Percentiles rank a stretch among this genome's conserved stretches.
These are phyloP conservation scores for Carex scoparia DNA, from an alignment of 176 grass and related monocot species.

Conservation along the genomic window DNA sequence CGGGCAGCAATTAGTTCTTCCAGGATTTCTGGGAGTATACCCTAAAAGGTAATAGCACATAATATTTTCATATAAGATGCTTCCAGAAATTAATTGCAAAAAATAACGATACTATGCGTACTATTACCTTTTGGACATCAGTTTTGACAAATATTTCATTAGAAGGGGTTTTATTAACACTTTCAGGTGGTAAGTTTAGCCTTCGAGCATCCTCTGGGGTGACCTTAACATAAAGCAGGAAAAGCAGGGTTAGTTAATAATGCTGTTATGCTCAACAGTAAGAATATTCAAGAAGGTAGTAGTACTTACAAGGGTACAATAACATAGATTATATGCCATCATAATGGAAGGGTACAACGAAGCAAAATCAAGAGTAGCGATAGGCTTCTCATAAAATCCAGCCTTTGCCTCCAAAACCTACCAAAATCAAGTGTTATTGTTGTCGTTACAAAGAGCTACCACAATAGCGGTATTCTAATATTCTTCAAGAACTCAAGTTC, in stretches of 20 bases:
- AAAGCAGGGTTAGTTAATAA: conserved; percentile 12
- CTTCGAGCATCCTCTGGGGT: conserved; percentile 77
- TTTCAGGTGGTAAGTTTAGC: conserved; percentile 74
- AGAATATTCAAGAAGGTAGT: background rate
- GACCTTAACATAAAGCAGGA: conserved; percentile 49
- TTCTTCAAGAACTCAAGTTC: background rate
- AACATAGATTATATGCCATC: conserved; percentile 99
- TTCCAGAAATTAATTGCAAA: background rate
- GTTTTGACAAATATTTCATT: conserved; percentile 96
- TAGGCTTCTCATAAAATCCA: conserved; percentile 98
- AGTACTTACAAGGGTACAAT: conserved; percentile 91
- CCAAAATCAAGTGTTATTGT: conserved; percentile 8
- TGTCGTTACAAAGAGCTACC: background rate
- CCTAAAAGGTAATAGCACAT: conserved; percentile 40
- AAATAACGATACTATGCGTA: background rate
- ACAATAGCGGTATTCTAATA: background rate
- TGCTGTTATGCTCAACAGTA: conserved; percentile 18
- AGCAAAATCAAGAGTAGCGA: conserved; percentile 99
- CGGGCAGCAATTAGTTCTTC: conserved; percentile 92
- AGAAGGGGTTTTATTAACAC: conserved; percentile 83
- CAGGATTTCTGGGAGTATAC: conserved; percentile 98
- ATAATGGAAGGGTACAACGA: conserved; percentile 99
- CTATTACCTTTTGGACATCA: conserved; percentile 80
- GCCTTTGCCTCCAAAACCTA: conserved; percentile 98
- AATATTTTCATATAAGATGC: background rate